Base-by-base conservation (phyloP, 2,329 filamentous ascomycete species). In the Magnaporthiopsis incrustans region DNA sequence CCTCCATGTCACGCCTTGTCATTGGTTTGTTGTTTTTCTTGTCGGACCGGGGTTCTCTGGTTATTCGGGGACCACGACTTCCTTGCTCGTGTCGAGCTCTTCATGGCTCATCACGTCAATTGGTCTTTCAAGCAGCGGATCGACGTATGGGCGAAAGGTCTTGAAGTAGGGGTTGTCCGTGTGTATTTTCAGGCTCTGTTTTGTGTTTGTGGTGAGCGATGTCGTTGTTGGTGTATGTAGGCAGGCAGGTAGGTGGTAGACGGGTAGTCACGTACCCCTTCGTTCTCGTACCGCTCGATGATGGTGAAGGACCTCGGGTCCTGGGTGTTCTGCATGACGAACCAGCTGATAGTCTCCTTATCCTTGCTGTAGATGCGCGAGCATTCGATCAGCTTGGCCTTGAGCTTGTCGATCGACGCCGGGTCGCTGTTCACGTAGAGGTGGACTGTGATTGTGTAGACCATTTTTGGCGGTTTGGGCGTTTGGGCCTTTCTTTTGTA, bases 361-460 rank as follows among this genome's bases (percentile, higher is more conserved):
- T 91, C 89, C 68, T 89, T 80, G 67, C 82, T 85, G 77, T 91
- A 91, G 67, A 91, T 82, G 67, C 85, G 82, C 65, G 86, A 87
- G n/a, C 89, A 89, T 73, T 92, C 89, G 72, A 88, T 82, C 65
- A 92, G 85, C 79, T 91, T 92, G 65, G 85, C 85, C 70, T 86
- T 84, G 65, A 92, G 78, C 75, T 88, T 89, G 66, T 80, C 77
- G 76, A 91, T 87, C 72, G 80, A 81, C 64, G 85, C 83, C 15
- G 81, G 76, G 70, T 89, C 82, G 65, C 85, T 80, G 72, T 91
- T 91, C 67, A 88, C 87, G 77, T 88, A 85, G 67, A 91, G 81
- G 74, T 89, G 86, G 61, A 88, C 86, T 69, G 87, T 85, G 69
- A 89, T 85, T 66, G 86, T 89, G 77, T 89, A 89, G 68, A 88